These are phyloP conservation scores for Syncephalastrum sp. DNA, from an alignment of 371 early-diverging fungal species.

Conservation along the genomic window DNA sequence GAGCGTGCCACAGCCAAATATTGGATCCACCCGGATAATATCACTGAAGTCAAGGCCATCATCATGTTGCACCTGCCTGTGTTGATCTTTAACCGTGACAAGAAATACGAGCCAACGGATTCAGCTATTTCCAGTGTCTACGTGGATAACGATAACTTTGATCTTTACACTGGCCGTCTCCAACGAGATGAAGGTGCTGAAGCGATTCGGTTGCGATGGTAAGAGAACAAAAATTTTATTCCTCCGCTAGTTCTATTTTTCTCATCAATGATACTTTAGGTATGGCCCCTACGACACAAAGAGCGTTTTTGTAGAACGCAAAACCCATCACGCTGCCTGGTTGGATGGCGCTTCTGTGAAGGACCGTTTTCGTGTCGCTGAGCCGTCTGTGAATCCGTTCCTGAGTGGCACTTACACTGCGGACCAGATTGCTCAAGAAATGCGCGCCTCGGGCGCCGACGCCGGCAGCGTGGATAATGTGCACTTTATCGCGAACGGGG, in stretches of 20 bases:
- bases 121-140: conserved; percentile 89
- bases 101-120: conserved; percentile 35
- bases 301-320: conserved; percentile 88
- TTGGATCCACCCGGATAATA: conserved; percentile 97
- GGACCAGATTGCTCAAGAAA: conserved; percentile 77
- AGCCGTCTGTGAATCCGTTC: conserved; percentile 38
- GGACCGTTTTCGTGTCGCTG: conserved; percentile 51
- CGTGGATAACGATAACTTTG: conserved; percentile 88
- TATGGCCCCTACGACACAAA: conserved; percentile 57
- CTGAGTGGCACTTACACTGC: conserved; percentile 83
- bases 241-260: conserved; percentile 3
- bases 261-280: conserved; percentile 31
- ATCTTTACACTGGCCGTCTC: conserved; percentile 85
- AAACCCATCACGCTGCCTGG: conserved; percentile 90
- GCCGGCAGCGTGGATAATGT: conserved; percentile 70
- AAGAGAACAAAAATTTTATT: conserved; percentile 40
- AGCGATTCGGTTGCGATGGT: conserved; percentile 90
- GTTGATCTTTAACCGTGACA: conserved; percentile 58
- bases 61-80: conserved; percentile 94
- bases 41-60: conserved; percentile 88
- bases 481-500: conserved; percentile 66
- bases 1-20: conserved; percentile 95
- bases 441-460: conserved; percentile 68
- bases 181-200: conserved; percentile 90
- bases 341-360: conserved; percentile 87